A percentile compares a stretch with the other conserved stretches of the same genome.
phyloP scores from a whole-genome alignment of 2,329 filamentous ascomycete genomes.

The Pseudogymnoascus sp. region DNA sequence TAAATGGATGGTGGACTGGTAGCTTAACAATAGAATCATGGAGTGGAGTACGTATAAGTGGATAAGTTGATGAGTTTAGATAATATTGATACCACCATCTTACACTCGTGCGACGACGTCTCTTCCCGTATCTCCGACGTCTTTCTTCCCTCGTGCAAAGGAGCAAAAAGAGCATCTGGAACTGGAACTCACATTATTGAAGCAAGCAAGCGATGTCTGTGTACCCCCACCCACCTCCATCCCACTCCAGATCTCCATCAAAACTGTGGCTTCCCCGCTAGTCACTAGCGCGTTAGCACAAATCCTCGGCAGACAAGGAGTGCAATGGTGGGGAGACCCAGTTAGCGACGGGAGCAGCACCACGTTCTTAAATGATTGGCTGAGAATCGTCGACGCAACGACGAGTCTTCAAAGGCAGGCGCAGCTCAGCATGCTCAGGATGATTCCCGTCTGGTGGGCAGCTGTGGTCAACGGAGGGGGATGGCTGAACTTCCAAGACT shows the following conservation, averaged over 20 bases:
- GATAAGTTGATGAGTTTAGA: too few relatives aligned
- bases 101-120: too few relatives aligned
- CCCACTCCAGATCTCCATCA: not conserved
- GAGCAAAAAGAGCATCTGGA: too few relatives aligned
- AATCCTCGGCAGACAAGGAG: not conserved
- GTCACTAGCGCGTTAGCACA: not conserved
- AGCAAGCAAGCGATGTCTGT: not conserved
- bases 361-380: conserved; percentile 2
- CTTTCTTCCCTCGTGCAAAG: too few relatives aligned
- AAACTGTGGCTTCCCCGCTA: not conserved
- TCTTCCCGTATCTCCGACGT: too few relatives aligned
- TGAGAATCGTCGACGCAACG: not conserved
- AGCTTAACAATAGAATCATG: not conserved
- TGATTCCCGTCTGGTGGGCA: not conserved
- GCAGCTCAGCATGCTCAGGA: not conserved
- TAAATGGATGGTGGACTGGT: not conserved
- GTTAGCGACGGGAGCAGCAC: not conserved
- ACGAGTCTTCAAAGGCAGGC: not conserved
- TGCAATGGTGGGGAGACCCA: not conserved
- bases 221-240: not conserved
- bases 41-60: not conserved
- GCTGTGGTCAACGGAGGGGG: not conserved
- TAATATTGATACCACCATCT: too few relatives aligned
- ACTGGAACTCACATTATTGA: too few relatives aligned
- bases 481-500: too few relatives aligned